phyloP scores from a whole-genome alignment of 495 filamentous ascomycete species.

The Hypoxylon intermedium region DNA sequence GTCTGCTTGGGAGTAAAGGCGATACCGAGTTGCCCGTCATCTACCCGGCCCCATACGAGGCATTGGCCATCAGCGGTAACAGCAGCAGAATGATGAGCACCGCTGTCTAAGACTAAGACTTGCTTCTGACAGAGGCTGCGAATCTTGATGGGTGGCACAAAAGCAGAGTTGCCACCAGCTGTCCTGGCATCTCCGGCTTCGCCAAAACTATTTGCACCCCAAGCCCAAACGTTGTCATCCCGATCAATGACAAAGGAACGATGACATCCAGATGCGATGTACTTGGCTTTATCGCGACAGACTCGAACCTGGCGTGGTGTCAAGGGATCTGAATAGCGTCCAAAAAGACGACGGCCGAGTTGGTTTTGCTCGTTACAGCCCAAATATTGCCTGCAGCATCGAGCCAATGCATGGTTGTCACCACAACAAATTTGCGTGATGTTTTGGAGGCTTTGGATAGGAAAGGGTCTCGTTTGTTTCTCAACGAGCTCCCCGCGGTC shows the following conservation, averaged over 20 bases:
- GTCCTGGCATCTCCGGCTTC: conserved; percentile 65
- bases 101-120: conserved; percentile 58
- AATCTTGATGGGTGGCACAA: not conserved
- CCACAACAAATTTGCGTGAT: conserved; percentile 64
- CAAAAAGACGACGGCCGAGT: conserved; percentile 63
- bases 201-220: conserved; percentile 46
- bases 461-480: conserved; percentile 54
- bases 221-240: conserved; percentile 38
- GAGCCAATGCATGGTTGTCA: conserved; percentile 68
- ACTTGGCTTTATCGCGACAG: conserved; percentile 55
- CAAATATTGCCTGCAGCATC: conserved; percentile 62
- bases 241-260: conserved; percentile 34
- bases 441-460: conserved; percentile 61
- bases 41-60: conserved; percentile 67
- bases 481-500: not conserved
- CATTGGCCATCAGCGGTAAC: conserved; percentile 60
- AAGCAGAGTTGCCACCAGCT: conserved; percentile 56
- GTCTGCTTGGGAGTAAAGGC: conserved; percentile 52
- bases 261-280: conserved; percentile 49
- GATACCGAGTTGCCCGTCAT: conserved; percentile 65
- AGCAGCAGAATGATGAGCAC: conserved; percentile 65
- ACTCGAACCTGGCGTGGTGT: conserved; percentile 37
- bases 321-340: conserved; percentile 42
- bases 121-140: conserved; percentile 53
- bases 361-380: conserved; percentile 68